Percentiles rank a stretch among this genome's conserved stretches.
Evolutionary conservation across 2,329 filamentous ascomycete genomes (phyloP).

Genomic region (Plenodomus lindquistii): DNA sequence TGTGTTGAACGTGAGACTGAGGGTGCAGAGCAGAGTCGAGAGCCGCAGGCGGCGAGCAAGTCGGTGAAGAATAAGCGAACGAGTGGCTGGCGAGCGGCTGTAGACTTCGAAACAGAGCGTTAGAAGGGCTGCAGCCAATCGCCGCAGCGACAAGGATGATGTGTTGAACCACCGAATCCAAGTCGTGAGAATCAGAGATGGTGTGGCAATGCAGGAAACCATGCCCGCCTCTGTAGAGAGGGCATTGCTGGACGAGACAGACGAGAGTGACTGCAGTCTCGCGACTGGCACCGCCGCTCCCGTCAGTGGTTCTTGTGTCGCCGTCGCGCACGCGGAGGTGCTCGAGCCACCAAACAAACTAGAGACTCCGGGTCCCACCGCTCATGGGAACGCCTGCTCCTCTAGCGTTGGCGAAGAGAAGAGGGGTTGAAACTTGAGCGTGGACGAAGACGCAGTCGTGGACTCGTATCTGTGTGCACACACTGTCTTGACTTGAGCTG

Average conservation of each 20-base stretch:
- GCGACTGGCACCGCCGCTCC: constrained; percentile 13
- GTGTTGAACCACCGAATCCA: constrained; percentile 34
- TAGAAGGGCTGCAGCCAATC: constrained; percentile 32
- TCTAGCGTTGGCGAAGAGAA: constrained; percentile 13
- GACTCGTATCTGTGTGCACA: too few relatives aligned
- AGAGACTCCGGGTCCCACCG: constrained; percentile 15
- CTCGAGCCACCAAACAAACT: constrained; percentile 19
- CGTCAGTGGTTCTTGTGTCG: constrained; percentile 18
- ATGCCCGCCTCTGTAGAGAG: constrained; percentile 32
- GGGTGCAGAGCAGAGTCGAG: constrained; percentile 24
- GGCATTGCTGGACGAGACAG: constrained; percentile 30
- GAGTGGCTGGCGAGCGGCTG: constrained; percentile 31
- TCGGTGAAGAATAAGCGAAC: constrained; percentile 41
- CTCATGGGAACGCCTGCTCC: constrained; percentile 23
- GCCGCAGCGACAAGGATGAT: constrained; percentile 28
- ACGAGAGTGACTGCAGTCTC: constrained; percentile 9
- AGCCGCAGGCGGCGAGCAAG: constrained; percentile 37
- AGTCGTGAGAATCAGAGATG: constrained; percentile 29
- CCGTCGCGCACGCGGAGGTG: constrained; percentile 16
- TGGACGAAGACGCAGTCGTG: too few relatives aligned
- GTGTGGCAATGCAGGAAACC: constrained; percentile 34
- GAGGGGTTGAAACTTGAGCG: too few relatives aligned
- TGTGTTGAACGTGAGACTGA: constrained; percentile 14
- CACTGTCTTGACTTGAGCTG: too few relatives aligned
- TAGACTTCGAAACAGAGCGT: constrained; percentile 37